Conservation (phyloP, 306 rosid species). For the Mimosa bimucronata region DNA sequence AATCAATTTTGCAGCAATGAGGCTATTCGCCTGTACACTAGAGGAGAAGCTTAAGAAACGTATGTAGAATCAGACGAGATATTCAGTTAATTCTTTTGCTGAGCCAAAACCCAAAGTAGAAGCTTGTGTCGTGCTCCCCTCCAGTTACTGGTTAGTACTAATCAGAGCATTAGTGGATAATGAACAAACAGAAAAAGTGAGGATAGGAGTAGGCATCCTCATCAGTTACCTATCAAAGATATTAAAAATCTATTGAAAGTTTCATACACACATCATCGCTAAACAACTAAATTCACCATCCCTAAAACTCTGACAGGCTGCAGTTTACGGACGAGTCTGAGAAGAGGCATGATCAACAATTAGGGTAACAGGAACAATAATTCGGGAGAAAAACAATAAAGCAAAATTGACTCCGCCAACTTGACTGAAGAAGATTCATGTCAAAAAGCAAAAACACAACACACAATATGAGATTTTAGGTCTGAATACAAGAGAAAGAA, state of each 20-base stretch:
- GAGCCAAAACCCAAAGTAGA: background rate
- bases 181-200: no score
- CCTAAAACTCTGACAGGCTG: background rate
- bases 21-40: background rate
- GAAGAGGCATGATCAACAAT: background rate
- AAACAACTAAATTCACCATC: background rate
- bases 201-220: no score
- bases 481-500: slow-evolving; percentile 36
- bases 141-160: background rate
- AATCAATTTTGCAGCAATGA: background rate
- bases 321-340: background rate
- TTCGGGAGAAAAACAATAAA: background rate
- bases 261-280: background rate
- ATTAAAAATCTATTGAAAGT: slow-evolving; percentile 11
- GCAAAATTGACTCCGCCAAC: slow-evolving; percentile 17
- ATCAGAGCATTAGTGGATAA: no score
- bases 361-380: background rate
- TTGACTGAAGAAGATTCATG: slow-evolving; percentile 57
- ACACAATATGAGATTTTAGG: slow-evolving; percentile 52
- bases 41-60: background rate
- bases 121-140: background rate
- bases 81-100: background rate
- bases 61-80: slow-evolving; percentile 12
- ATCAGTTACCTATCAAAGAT: slow-evolving; percentile 16
- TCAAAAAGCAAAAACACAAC: slow-evolving; percentile 55